Evolutionary conservation across 768 basidiomycete species (phyloP), one percentile per base, ranked within the genome.

Genomic region (Pseudohyphozyma bogoriensis): DNA sequence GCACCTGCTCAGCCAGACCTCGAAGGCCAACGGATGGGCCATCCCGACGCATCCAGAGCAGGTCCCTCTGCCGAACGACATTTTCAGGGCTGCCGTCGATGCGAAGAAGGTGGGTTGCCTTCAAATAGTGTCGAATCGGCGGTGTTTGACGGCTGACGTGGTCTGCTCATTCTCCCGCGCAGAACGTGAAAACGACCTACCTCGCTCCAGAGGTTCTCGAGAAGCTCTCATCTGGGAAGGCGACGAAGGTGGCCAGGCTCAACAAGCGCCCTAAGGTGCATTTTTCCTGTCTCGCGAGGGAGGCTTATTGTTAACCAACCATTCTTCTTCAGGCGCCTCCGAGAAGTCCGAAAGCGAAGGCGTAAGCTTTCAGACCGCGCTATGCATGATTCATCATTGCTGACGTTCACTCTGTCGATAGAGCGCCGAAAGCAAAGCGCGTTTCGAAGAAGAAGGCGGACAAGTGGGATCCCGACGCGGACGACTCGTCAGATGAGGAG

Each of bases 41-140:
- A 74, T 96, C 4, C 77, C 82, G 56, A 85, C 83, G 35, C 87
- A 87, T 72, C 89, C 89, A 1, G 87, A 85, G 9, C 85, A 85
- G 70, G 74, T 92, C 46, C 81, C 81, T 64, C 73, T 96, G 24
- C 93, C 91, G 0, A 70, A 78, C 18, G 91, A 95, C 71, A 87
- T 95, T 50, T 79, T 97, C 61, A 80, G 82, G 32, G 76, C 85
- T 65, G 72, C 79, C 4, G 87, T 86, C 46, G 81, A 51, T 8
- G 62, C 58, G 29, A 35, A 54, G 42, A 31, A 58, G 59, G 56
- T 68, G 31, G 24, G 50, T 26, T 28, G 12, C 47, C 29, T 26
- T 49, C 5, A 5, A 32, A 9, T 29, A n/a, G 18, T 29, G 12
- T n/a, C 11, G 26, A 45, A 11, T 22, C 12, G 26, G n/a, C 57